Base-by-base conservation (phyloP, 768 basidiomycete species). In the Ramaria sp. region DNA sequence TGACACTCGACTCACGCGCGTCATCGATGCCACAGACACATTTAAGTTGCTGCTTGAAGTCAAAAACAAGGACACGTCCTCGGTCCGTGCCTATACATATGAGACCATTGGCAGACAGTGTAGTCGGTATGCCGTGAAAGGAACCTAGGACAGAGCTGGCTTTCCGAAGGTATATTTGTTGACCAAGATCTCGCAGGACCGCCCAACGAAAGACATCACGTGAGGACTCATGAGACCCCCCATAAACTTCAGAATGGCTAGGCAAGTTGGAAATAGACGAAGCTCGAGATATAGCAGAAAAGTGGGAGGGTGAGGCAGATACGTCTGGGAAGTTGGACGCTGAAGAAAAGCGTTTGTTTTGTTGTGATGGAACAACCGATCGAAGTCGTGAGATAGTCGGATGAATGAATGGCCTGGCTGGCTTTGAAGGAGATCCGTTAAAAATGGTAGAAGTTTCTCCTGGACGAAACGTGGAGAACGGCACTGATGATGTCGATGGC, bases 61-160 rank as follows among this genome's bases (percentile, higher is more conserved):
- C 91, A 68, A 91, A 94, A 1, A 97, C 86, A 49, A 82, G 76
- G 43, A 88, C 75, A 64, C 78, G 82, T 12, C 94, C 96, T 31
- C 74, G 74, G 47, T 84, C 82, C 7, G 88, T 93, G 15, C 96
- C 96, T 7, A 97, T 73, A 62, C 92, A 96, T 34, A 99, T 81
- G 56, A 94, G 71, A 0, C 93, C 94, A 63, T 89, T 90, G 12
- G 88, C 87, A 10, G 86, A 82, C 56, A 97, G 67, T 9, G 87
- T 88, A 0, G 86, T 92, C 5, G 95, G 93, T 0, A 70, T 71
- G 1, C 89, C 90, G 13, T 76, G 63, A 17, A 79, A 71, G 1
- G 81, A 71, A 0, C 84, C 86, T 24, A 88, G 74, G 1, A 89
- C 65, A 39, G 79, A 72, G 4, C 83, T 76, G 22, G 80, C 80